Conservation (phyloP, 2,329 filamentous ascomycete species). For the Monilinia aucupariae region DNA sequence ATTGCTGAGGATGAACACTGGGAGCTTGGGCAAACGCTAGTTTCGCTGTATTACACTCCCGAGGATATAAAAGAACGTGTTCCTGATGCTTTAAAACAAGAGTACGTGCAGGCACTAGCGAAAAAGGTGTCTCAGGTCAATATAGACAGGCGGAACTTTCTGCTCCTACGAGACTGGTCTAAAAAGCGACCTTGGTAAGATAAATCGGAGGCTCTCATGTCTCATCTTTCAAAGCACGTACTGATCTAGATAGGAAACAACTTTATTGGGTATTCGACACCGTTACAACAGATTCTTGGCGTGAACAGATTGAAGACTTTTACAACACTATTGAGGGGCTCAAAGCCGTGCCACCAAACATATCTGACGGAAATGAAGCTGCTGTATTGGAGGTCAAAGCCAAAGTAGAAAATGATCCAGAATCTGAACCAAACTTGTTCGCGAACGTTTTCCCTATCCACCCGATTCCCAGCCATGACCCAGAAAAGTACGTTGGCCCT, state of each 20-base stretch:
- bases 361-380: background rate
- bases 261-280: slow-evolving; percentile 23
- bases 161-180: slow-evolving; percentile 23
- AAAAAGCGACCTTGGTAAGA: slow-evolving; percentile 22
- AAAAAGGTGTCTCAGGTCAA: slow-evolving; percentile 20
- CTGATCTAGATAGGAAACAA: slow-evolving; percentile 18
- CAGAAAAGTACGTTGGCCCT: background rate
- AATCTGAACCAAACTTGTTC: slow-evolving; percentile 2
- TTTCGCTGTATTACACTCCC: background rate
- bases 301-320: slow-evolving; percentile 13
- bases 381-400: background rate
- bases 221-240: background rate
- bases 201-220: background rate
- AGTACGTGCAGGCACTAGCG: background rate
- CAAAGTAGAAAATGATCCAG: background rate
- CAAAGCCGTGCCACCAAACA: background rate
- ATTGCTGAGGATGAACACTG: slow-evolving; percentile 20
- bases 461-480: slow-evolving; percentile 6
- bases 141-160: slow-evolving; percentile 18
- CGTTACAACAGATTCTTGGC: background rate
- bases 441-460: slow-evolving; percentile 9
- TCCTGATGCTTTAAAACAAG: background rate
- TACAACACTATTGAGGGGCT: slow-evolving; percentile 11
- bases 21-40: background rate
- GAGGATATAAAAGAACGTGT: background rate